Evolutionary conservation across 1,284 basidiomycete species (phyloP), one percentile per base, ranked within the genome.

Genomic region (Tranzscheliella williamsii): DNA sequence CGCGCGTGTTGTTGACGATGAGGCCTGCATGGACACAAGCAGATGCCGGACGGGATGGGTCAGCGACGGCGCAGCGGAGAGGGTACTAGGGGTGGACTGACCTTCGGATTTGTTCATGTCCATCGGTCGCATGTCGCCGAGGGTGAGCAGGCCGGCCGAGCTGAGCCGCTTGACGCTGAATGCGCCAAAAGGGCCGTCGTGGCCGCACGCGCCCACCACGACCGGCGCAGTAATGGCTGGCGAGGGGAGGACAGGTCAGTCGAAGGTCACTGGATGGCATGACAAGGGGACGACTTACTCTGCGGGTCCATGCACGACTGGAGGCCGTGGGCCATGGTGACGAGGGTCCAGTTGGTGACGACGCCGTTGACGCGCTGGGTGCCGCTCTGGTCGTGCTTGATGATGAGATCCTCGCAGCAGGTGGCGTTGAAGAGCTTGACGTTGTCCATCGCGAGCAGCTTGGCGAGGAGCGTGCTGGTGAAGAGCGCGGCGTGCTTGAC

Each of bases 301-400:
- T 87, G 87, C 24, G 88, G 88, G 78, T 90, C 89, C 88, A 90
- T 90, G 83, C 88, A 90, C 22, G 83, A 85, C 78, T 90, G 68
- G 3, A 64, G 46, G 12, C 67, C 70, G 33, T 90, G 87, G 79
- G 89, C 88, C 50, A 90, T 83, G 13, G 87, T 84, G 46, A 90
- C 88, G 42, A 89, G 83, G 21, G 87, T 89, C 87, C 87, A 91
- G 82, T 91, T 90, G 44, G 87, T 87, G 5, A 90, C 88, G 22
- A 90, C 87, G 29, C 88, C 89, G n/a, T 86, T 83, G 37, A 90
- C 84, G 41, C 88, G 85, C 72, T 88, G 85, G 1, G 48, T 47
- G 11, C 73, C 73, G 4, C 49, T 23, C 9, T 20, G 16, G 37
- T 73, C 72, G 38, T 67, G 64, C 61, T 75, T 76, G 55, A 75